Conservation (phyloP, 1,284 basidiomycete genomes). For the Rhodotorula mucilaginosa region DNA sequence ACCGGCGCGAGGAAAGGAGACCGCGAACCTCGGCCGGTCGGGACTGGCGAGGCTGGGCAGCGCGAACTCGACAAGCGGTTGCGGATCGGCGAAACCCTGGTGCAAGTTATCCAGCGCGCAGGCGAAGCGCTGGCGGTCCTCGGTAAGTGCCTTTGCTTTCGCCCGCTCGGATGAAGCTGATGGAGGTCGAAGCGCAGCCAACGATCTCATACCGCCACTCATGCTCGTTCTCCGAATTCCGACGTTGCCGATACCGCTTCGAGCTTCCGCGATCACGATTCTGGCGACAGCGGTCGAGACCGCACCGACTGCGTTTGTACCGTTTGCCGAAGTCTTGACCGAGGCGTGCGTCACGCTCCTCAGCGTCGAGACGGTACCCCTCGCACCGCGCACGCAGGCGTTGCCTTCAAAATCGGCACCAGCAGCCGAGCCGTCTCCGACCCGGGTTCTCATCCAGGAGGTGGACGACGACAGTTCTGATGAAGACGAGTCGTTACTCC, state of each 20-base stretch:
- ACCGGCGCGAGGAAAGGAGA: slow-evolving; percentile 9
- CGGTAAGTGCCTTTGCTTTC: slow-evolving; percentile 55
- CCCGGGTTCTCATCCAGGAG: slow-evolving; percentile 10
- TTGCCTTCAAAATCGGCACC: too few species aligned
- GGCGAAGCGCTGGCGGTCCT: slow-evolving; percentile 68
- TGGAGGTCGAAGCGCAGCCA: slow-evolving; percentile 53
- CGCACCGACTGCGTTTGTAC: slow-evolving; percentile 61
- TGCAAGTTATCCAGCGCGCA: slow-evolving; percentile 70
- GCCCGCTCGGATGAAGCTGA: too few species aligned
- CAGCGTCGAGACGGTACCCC: slow-evolving; percentile 59
- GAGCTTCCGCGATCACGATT: slow-evolving; percentile 78
- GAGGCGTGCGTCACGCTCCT: slow-evolving; percentile 72
- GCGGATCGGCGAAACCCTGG: slow-evolving; percentile 84
- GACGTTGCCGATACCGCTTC: slow-evolving; percentile 66
- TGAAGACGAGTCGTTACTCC: background rate
- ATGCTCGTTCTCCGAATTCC: slow-evolving; percentile 60
- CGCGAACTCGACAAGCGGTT: slow-evolving; percentile 73
- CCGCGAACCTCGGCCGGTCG: slow-evolving; percentile 48
- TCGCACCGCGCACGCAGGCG: background rate
- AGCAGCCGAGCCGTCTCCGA: background rate
- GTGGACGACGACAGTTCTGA: slow-evolving; percentile 1
- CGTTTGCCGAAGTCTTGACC: slow-evolving; percentile 63
- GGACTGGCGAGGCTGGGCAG: slow-evolving; percentile 54
- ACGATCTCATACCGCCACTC: slow-evolving; percentile 68
- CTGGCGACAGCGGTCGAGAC: slow-evolving; percentile 70